Evolutionary conservation across 306 rosid genomes (phyloP).

Genomic region (Quercus mongolica): DNA sequence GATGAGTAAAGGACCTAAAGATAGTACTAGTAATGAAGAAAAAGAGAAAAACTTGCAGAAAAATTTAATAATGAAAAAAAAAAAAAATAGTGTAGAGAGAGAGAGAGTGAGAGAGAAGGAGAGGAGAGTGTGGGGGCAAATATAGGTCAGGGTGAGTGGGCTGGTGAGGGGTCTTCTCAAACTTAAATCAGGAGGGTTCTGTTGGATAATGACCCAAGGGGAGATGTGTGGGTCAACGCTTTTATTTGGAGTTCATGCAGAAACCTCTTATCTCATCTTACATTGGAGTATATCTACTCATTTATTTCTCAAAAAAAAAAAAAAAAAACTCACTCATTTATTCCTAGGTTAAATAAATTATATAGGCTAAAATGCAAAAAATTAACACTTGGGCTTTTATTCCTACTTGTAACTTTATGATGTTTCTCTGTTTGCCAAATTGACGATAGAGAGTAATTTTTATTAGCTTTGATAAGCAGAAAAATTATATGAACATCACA

Average conservation of each 20-base stretch:
- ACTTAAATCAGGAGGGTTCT: slow-evolving; percentile 23
- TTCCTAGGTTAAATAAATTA: no score
- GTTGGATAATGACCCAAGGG: slow-evolving; percentile 29
- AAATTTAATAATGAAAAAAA: no score
- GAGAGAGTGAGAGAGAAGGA: neutral
- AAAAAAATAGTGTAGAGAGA: neutral
- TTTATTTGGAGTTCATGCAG: neutral
- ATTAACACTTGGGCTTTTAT: neutral
- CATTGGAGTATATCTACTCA: neutral
- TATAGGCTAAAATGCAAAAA: no score
- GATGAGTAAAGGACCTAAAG: no score
- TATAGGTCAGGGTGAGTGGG: slow-evolving; percentile 2
- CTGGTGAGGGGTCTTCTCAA: slow-evolving; percentile 32
- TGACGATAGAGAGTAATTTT: no score
- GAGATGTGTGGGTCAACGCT: slow-evolving; percentile 33
- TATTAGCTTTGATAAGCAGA: no score
- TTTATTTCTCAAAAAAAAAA: no score
- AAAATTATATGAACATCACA: no score
- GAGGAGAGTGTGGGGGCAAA: slow-evolving; percentile 9
- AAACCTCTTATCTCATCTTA: neutral
- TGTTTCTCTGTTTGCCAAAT: neutral
- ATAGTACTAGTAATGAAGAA: no score
- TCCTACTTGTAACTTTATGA: neutral
- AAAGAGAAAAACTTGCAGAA: no score
- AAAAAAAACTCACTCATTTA: no score